Conservation (phyloP, 306 rosid genomes). For the Lotus japonicus region DNA sequence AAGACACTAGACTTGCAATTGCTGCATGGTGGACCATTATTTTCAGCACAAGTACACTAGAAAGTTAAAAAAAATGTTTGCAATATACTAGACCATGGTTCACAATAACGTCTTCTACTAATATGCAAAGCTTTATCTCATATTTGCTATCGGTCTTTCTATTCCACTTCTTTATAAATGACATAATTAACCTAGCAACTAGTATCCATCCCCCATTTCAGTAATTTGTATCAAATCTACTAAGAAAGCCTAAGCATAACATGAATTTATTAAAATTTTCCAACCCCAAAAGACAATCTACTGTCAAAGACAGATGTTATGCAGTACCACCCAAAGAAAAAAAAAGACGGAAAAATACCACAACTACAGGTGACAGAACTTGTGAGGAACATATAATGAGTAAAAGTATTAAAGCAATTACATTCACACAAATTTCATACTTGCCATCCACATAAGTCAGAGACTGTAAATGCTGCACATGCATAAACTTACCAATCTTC, state of each 20-base stretch:
- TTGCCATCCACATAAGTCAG: constrained; percentile 1
- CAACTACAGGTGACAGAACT: background rate
- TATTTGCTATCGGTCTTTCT: background rate
- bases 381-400: background rate
- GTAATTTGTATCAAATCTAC: too few species aligned
- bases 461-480: background rate
- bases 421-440: background rate
- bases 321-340: background rate
- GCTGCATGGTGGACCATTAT: background rate
- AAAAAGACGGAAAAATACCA: background rate
- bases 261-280: background rate
- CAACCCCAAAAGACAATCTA: background rate
- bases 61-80: too few species aligned
- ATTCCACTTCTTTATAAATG: background rate
- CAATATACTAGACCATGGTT: background rate
- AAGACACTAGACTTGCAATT: background rate
- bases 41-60: too few species aligned
- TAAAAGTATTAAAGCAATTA: background rate
- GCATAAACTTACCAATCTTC: constrained; percentile 57
- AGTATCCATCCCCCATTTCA: too few species aligned
- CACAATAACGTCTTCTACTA: background rate
- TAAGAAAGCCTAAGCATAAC: background rate
- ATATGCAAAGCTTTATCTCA: background rate
- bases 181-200: too few species aligned
- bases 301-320: background rate